Percentiles rank a stretch among this genome's conserved stretches.
phyloP scores from a whole-genome alignment of 805 yeast species.

The Metschnikowia matae region DNA sequence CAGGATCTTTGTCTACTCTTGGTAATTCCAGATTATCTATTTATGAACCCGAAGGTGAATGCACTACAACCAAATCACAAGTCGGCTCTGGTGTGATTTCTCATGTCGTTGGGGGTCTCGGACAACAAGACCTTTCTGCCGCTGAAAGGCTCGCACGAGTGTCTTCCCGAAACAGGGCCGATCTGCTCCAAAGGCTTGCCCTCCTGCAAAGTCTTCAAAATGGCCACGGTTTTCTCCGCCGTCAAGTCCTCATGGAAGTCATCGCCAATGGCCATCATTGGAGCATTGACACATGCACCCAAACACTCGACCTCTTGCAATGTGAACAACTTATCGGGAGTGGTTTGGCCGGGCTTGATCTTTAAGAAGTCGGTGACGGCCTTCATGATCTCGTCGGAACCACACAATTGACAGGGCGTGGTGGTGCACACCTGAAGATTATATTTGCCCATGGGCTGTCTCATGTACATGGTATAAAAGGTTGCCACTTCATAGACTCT shows the following conservation, averaged over 20 bases:
- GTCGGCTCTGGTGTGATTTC: slow-evolving; percentile 68
- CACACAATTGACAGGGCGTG: slow-evolving; percentile 84
- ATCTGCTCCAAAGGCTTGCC: slow-evolving; percentile 54
- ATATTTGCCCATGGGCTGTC: slow-evolving; percentile 81
- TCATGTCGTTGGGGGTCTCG: slow-evolving; percentile 64
- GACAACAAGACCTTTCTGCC: slow-evolving; percentile 61
- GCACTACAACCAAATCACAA: slow-evolving; percentile 33
- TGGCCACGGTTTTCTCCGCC: slow-evolving; percentile 53
- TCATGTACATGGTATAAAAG: slow-evolving; percentile 86
- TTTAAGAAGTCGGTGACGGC: slow-evolving; percentile 59
- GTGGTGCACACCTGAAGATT: slow-evolving; percentile 85
- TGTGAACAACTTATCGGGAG: slow-evolving; percentile 70
- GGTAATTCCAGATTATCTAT: slow-evolving; percentile 4
- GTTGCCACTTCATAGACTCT: slow-evolving; percentile 91
- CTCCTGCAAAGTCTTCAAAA: slow-evolving; percentile 58
- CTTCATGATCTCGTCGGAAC: slow-evolving; percentile 72
- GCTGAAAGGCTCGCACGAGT: slow-evolving; percentile 70
- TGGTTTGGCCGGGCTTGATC: slow-evolving; percentile 74
- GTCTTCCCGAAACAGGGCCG: slow-evolving; percentile 73
- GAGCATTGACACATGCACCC: slow-evolving; percentile 90
- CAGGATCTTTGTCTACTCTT: background rate
- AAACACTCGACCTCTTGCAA: slow-evolving; percentile 86
- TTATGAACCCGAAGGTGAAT: slow-evolving; percentile 6
- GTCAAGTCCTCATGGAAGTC: slow-evolving; percentile 81
- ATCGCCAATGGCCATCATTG: slow-evolving; percentile 82